These are phyloP conservation scores for Diophrys appendiculata DNA, from an alignment of 73 alveolate genomes.

Conservation along the genomic window DNA sequence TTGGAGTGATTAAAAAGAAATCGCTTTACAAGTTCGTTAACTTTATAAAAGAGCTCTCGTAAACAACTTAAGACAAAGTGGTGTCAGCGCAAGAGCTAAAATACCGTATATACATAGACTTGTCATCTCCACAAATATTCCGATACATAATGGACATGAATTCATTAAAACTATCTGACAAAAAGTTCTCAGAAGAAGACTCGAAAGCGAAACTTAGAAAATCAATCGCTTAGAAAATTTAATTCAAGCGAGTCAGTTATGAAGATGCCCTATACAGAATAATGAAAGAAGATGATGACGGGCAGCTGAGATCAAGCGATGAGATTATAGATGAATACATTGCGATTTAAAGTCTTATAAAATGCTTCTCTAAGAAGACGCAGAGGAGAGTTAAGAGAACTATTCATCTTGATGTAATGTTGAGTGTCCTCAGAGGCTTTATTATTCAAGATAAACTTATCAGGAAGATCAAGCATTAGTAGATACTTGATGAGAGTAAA, in stretches of 20 bases:
- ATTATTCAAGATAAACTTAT: neutral
- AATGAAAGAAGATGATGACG: neutral
- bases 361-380: neutral
- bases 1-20: neutral
- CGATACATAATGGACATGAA: neutral
- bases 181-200: neutral
- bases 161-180: too few relatives aligned
- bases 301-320: neutral
- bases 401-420: neutral
- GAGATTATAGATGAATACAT: neutral
- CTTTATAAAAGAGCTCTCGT: too few relatives aligned
- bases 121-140: neutral
- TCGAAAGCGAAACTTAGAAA: neutral
- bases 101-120: neutral
- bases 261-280: neutral
- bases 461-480: neutral
- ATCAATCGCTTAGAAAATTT: neutral
- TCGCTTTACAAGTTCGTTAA: neutral
- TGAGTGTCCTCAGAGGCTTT: neutral
- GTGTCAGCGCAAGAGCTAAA: neutral
- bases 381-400: neutral
- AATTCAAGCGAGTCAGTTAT: neutral
- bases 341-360: neutral
- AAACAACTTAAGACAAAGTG: too few relatives aligned
- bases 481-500: too few relatives aligned